Percentiles rank a stretch among this genome's conserved stretches.
Evolutionary conservation across 345 rosid genomes (phyloP).

Genomic region (Cardamine resedifolia): DNA sequence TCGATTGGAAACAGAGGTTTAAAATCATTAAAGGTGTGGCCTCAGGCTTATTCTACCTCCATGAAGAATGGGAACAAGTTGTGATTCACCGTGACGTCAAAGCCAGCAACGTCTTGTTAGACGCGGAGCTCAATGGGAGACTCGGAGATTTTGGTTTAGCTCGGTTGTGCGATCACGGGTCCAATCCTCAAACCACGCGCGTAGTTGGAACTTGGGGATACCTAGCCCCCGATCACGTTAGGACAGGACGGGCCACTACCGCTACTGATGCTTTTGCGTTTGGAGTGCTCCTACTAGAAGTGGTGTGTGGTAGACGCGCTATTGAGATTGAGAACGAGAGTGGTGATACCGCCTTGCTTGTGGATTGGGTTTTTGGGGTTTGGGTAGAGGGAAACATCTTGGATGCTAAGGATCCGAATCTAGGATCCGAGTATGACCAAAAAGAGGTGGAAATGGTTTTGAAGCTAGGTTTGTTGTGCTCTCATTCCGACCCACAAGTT

Average conservation of each 20-base stretch:
- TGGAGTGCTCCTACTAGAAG: conserved; percentile 76
- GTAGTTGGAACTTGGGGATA: conserved; percentile 89
- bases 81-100: conserved; percentile 84
- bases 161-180: conserved; percentile 64
- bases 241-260: conserved; percentile 62
- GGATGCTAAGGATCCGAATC: conserved; percentile 52
- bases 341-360: conserved; percentile 32
- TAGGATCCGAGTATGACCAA: conserved; percentile 28
- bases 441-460: conserved; percentile 51
- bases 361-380: conserved; percentile 68
- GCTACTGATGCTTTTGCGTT: conserved; percentile 78
- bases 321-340: conserved; percentile 13
- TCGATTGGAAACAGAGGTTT: conserved; percentile 70
- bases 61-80: conserved; percentile 75
- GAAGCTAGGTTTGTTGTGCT: conserved; percentile 70
- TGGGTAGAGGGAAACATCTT: conserved; percentile 47
- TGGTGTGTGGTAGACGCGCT: conserved; percentile 71
- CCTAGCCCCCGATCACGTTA: conserved; percentile 73
- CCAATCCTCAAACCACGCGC: conserved; percentile 64
- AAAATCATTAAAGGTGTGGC: conserved; percentile 68
- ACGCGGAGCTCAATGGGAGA: conserved; percentile 60
- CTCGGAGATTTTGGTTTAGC: conserved; percentile 94
- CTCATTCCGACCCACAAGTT: conserved; percentile 42
- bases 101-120: conserved; percentile 73
- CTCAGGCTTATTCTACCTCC: conserved; percentile 66